Conservation (phyloP, 1,139 yeast genomes). For the Blastobotrys raffinosifermentans region DNA sequence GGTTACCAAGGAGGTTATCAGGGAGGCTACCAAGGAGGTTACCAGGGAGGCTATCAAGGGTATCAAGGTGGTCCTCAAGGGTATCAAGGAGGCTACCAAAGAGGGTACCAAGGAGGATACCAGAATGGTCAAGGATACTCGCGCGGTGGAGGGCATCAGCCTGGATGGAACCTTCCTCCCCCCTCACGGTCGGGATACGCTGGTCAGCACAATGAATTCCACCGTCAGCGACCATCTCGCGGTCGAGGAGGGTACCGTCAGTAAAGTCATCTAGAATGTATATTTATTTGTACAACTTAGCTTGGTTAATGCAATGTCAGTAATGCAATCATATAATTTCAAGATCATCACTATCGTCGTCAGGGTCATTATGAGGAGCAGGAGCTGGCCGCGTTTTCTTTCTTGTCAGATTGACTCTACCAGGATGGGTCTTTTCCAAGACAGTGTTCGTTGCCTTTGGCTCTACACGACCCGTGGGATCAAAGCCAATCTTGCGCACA, state of each 20-base stretch:
- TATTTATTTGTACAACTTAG: background rate
- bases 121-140: conserved; percentile 5
- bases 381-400: conserved; percentile 5
- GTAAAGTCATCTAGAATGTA: conserved; percentile 5
- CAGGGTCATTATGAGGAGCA: conserved; percentile 4
- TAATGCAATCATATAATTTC: conserved; percentile 29
- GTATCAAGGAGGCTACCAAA: conserved; percentile 8
- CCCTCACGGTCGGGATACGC: background rate
- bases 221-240: background rate
- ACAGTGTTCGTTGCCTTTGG: conserved; percentile 2
- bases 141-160: conserved; percentile 9
- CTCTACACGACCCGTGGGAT: conserved; percentile 24
- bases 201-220: conserved; percentile 2
- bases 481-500: conserved; percentile 30
- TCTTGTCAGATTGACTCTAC: conserved; percentile 12
- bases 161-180: conserved; percentile 7
- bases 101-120: conserved; percentile 11
- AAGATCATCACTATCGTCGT: conserved; percentile 32
- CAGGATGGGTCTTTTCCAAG: conserved; percentile 10
- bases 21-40: conserved; percentile 10
- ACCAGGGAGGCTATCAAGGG: conserved; percentile 5
- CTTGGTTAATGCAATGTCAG: background rate
- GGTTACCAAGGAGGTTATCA: too few species aligned
- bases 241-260: conserved; percentile 8
- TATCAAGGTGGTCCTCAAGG: conserved; percentile 12